Base-by-base conservation (phyloP, 352 stramenopile species). In the Phytopythium chamaehyphon region DNA sequence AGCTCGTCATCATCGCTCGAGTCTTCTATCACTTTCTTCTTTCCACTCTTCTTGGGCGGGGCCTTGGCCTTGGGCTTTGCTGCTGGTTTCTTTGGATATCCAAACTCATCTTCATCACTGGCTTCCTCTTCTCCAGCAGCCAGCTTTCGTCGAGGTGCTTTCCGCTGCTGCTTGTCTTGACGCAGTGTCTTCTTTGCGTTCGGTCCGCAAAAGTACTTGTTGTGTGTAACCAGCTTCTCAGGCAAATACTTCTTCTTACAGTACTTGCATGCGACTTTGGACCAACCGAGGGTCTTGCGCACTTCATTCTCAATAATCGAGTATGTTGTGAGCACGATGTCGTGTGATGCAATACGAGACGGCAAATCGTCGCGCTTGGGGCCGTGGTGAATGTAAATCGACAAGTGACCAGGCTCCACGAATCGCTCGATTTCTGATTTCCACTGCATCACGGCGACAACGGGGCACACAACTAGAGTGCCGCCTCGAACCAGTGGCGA, bases 241-340 rank as follows among this genome's bases (percentile, higher is more conserved):
- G 92, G 90, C 3, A 96, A 40, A 51, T 88, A 97, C 23, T 85
- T 80, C 48, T 89, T 90, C 33, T 93, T 93, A 70, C 96, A 99
- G 64, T 99, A 98, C 33, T 93, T 90, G 69, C 97, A 99, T 47
- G 77, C 68, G 2, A 93, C 73, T 51, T 94, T 94, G 10, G 76
- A 69, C 59, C 73, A 78, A 1, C 72, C 76, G 2, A 90, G 69
- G 14, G 72, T 87, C 52, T 91, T 88, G n/a, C 82, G 79, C 22
- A 81, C 73, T 55, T 99, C 97, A 43, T 58, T 88, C 59, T 98
- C 86, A 24, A 98, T 77, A 48, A 98, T 96, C 2, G 90, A 97
- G 71, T 99, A 99, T 0, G 97, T 99, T 3, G 97, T 99, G 1
- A 99, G 77, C 6, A 99, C 95, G 31, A 99, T 86, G 57, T 99